Percentiles rank a stretch among this genome's conserved stretches.
Conservation (phyloP, 2,329 filamentous ascomycete species). For the Periconia digitata region DNA sequence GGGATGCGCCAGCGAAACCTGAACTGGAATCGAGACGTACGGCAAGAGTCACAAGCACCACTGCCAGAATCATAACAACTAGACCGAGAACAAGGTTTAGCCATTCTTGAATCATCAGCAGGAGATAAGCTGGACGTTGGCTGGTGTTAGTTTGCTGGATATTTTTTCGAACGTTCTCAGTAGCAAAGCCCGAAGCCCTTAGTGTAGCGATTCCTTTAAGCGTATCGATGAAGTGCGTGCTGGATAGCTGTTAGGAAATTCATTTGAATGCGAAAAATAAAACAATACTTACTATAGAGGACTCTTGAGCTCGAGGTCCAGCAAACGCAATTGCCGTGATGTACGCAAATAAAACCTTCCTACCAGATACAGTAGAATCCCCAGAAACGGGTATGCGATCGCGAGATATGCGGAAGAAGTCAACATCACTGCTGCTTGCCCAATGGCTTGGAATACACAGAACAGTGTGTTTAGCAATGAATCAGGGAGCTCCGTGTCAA, state of each 20-base stretch:
- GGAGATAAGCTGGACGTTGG: conserved; percentile 45
- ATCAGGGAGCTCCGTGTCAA: conserved; percentile 42
- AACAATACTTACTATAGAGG: conserved; percentile 42
- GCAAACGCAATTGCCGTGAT: conserved; percentile 48
- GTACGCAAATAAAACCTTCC: conserved; percentile 48
- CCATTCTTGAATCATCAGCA: conserved; percentile 46
- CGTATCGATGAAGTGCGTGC: conserved; percentile 52
- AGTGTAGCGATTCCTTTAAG: conserved; percentile 50
- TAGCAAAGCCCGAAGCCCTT: conserved; percentile 43
- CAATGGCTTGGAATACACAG: conserved; percentile 2
- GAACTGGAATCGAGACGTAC: conserved; percentile 12
- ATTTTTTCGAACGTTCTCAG: conserved; percentile 17
- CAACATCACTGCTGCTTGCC: conserved; percentile 15
- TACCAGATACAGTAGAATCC: conserved; percentile 39
- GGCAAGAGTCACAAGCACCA: conserved; percentile 33
- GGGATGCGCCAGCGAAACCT: conserved; percentile 22
- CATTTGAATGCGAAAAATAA: neutral
- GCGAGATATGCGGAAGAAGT: conserved; percentile 31
- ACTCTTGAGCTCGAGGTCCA: conserved; percentile 54
- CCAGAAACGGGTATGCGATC: conserved; percentile 35
- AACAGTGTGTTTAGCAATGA: conserved; percentile 6
- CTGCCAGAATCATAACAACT: conserved; percentile 34
- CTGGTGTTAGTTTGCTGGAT: conserved; percentile 33
- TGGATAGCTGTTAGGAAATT: neutral
- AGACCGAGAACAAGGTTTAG: conserved; percentile 38